A percentile compares a stretch with the other conserved stretches of the same genome.
phyloP scores from a whole-genome alignment of 345 rosid genomes.

The Rhodamnia rubescens region DNA sequence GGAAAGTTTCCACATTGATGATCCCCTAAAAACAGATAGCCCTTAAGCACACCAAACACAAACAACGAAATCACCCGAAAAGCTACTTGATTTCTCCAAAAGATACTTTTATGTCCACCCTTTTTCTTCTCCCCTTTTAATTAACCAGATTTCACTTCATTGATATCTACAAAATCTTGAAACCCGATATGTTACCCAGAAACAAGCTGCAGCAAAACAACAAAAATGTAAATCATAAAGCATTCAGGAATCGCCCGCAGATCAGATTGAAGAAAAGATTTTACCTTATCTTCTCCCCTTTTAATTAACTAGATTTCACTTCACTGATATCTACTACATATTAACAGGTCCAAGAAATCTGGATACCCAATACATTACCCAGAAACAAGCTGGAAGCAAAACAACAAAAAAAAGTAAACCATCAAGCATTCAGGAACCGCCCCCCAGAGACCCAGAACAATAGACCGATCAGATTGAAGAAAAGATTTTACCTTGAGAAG shows the following conservation, averaged over 20 bases:
- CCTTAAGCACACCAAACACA: not conserved
- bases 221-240: not conserved
- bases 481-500: slow-evolving; percentile 36
- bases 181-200: not conserved
- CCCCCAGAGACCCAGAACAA: no score
- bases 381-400: not conserved
- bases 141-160: not conserved
- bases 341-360: no score
- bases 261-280: no score
- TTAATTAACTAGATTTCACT: no score
- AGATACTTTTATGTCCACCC: not conserved
- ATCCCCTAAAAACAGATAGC: not conserved
- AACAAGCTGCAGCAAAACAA: not conserved
- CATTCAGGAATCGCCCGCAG: not conserved
- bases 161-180: not conserved
- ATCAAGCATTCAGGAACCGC: no score
- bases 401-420: no score
- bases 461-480: not conserved
- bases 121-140: not conserved
- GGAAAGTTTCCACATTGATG: not conserved
- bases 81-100: not conserved
- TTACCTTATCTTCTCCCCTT: no score
- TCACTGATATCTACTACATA: no score
- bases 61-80: not conserved
- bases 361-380: no score